A percentile compares a stretch with the other conserved stretches of the same genome.
Conservation (phyloP, 176 grass and related monocot genomes). For the Oryza coarctata region DNA sequence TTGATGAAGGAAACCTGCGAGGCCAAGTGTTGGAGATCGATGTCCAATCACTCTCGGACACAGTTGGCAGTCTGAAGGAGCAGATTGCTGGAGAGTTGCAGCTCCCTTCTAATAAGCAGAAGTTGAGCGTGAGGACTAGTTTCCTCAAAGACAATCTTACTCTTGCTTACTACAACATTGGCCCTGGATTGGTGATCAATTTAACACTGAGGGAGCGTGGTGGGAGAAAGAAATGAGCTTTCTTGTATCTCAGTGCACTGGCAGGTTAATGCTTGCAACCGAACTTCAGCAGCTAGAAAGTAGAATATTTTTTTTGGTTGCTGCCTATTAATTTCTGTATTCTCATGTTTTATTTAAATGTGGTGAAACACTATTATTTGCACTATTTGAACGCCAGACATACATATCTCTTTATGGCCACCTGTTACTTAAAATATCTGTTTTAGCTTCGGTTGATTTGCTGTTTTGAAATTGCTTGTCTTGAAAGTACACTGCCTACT, state of each 20-base stretch:
- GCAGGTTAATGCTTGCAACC: conserved; percentile 28
- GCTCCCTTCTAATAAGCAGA: conserved; percentile 96
- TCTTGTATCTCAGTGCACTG: conserved; percentile 14
- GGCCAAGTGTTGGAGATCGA: conserved; percentile 83
- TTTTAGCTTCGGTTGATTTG: neutral
- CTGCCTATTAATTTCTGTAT: neutral
- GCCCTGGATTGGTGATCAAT: conserved; percentile 66
- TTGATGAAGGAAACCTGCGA: conserved; percentile 95
- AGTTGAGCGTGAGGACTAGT: conserved; percentile 71
- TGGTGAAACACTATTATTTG: conserved; percentile 21
- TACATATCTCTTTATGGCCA: conserved; percentile 9
- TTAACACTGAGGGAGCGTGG: conserved; percentile 90
- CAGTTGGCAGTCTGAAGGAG: conserved; percentile 86
- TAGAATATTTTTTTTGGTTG: conserved; percentile 33
- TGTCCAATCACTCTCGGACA: conserved; percentile 83
- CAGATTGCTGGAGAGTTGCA: conserved; percentile 95
- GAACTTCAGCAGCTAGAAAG: conserved; percentile 34
- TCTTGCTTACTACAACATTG: conserved; percentile 96
- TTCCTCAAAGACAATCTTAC: conserved; percentile 94
- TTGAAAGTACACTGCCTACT: conserved; percentile 4
- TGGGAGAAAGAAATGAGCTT: conserved; percentile 90
- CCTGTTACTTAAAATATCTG: neutral
- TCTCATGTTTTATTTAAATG: neutral
- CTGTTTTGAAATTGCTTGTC: neutral
- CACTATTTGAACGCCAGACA: neutral